Percentiles rank a stretch among this genome's conserved stretches.
phyloP scores from a whole-genome alignment of 1,284 basidiomycete species.

The Hypsizygus ulmarius region DNA sequence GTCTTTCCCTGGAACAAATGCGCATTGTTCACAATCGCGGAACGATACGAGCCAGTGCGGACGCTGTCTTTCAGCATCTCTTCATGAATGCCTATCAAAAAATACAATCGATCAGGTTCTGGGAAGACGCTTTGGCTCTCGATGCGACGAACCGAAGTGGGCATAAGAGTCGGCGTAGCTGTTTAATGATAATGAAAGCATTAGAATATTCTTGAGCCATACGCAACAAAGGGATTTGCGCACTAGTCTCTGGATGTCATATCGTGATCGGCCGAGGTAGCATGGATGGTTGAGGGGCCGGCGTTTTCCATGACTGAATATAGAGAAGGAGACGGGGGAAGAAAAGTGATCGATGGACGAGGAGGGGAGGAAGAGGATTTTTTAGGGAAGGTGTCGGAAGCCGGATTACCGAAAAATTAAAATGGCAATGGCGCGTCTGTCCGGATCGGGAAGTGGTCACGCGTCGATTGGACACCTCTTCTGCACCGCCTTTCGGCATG shows the following conservation, averaged over 20 bases:
- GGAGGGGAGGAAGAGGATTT: constrained; percentile 18
- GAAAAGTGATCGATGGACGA: constrained; percentile 23
- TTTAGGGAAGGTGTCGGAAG: constrained; percentile 12
- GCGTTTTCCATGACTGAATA: constrained; percentile 41
- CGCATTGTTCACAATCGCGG: constrained; percentile 92
- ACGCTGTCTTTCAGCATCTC: constrained; percentile 99
- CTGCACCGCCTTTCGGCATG: constrained; percentile 8
- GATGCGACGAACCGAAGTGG: constrained; percentile 73
- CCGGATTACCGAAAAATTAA: constrained; percentile 22
- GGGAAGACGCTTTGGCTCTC: neutral
- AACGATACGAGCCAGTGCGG: constrained; percentile 93
- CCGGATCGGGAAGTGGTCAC: constrained; percentile 6
- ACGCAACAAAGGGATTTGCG: constrained; percentile 34
- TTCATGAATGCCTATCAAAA: constrained; percentile 82
- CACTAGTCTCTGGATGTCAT: constrained; percentile 84
- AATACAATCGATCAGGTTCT: constrained; percentile 9
- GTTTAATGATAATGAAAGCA: constrained; percentile 27
- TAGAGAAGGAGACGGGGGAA: constrained; percentile 10
- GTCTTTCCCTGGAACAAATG: constrained; percentile 97
- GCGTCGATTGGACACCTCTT: constrained; percentile 2
- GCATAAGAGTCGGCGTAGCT: constrained; percentile 93
- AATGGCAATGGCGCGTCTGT: constrained; percentile 7
- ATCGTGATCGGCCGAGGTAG: constrained; percentile 29
- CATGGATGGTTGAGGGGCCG: constrained; percentile 38
- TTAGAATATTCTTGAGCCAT: constrained; percentile 28